Conservation (phyloP, 2,329 filamentous ascomycete genomes). For the Sphaerostilbella broomeana region DNA sequence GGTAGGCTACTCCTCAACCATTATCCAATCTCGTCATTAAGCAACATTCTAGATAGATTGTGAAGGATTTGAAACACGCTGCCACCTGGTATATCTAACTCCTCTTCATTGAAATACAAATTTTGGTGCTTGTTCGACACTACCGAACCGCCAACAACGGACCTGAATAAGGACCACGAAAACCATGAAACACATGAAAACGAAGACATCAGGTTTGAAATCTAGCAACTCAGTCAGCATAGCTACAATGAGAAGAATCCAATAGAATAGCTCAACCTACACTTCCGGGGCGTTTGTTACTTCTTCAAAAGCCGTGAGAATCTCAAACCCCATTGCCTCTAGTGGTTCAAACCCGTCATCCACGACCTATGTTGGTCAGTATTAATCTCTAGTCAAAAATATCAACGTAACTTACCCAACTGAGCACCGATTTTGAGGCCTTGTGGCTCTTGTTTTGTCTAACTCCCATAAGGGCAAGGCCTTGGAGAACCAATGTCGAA, state of each 20-base stretch:
- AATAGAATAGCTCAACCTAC: constrained; percentile 27
- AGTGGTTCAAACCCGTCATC: constrained; percentile 70
- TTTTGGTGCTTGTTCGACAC: too few relatives aligned
- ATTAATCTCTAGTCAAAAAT: background rate
- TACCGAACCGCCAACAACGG: too few relatives aligned
- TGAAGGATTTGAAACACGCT: too few relatives aligned
- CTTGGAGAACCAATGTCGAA: constrained; percentile 64
- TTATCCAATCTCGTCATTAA: too few relatives aligned
- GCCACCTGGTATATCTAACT: too few relatives aligned
- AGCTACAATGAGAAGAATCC: too few relatives aligned
- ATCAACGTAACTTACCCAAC: constrained; percentile 58
- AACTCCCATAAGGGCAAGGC: constrained; percentile 71
- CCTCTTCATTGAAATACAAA: too few relatives aligned
- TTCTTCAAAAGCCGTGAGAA: constrained; percentile 76
- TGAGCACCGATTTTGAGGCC: constrained; percentile 64
- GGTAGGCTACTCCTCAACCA: too few relatives aligned
- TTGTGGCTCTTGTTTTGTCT: constrained; percentile 76
- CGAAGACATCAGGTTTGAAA: constrained; percentile 10
- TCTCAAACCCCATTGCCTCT: constrained; percentile 71
- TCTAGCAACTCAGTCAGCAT: too few relatives aligned
- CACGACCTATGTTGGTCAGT: constrained; percentile 43
- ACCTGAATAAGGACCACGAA: too few relatives aligned
- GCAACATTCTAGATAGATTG: too few relatives aligned
- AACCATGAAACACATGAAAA: too few relatives aligned
- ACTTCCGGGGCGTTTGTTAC: constrained; percentile 57